phyloP scores from a whole-genome alignment of 1,284 basidiomycete genomes.

The Ustilago crameri region DNA sequence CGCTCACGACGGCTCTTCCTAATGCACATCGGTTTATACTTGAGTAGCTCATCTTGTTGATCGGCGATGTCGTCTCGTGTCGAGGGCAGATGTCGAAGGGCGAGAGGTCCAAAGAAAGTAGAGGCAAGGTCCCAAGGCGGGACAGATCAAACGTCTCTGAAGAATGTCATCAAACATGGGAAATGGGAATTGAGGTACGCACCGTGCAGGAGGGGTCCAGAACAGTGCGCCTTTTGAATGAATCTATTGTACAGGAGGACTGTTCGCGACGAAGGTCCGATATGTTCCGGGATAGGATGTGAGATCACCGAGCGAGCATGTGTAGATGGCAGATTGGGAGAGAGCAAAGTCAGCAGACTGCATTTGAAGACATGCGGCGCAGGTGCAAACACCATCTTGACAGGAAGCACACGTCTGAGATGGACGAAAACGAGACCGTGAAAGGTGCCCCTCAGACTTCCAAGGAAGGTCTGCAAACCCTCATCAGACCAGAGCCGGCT shows the following conservation, averaged over 20 bases:
- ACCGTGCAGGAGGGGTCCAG: constrained; percentile 52
- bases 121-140: constrained; percentile 13
- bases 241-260: constrained; percentile 47
- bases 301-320: neutral
- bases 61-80: constrained; percentile 24
- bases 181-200: constrained; percentile 43
- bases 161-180: constrained; percentile 16
- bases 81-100: neutral
- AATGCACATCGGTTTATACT: constrained; percentile 62
- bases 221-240: constrained; percentile 51
- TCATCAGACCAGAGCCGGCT: constrained; percentile 68
- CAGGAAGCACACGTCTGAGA: constrained; percentile 12
- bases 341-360: constrained; percentile 19
- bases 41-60: constrained; percentile 62
- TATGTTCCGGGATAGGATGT: constrained; percentile 7
- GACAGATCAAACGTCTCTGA: constrained; percentile 22
- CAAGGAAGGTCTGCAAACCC: constrained; percentile 69
- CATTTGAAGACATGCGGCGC: neutral
- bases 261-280: constrained; percentile 31
- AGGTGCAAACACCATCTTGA: too few species aligned
- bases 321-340: constrained; percentile 4
- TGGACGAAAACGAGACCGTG: constrained; percentile 1
- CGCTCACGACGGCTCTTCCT: constrained; percentile 69
- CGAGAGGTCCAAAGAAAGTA: constrained; percentile 11
- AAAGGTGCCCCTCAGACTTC: constrained; percentile 65